Evolutionary conservation across 2,329 filamentous ascomycete species (phyloP), one percentile per base, ranked within the genome.

Genomic region (Neophaeococcomyces aloes): DNA sequence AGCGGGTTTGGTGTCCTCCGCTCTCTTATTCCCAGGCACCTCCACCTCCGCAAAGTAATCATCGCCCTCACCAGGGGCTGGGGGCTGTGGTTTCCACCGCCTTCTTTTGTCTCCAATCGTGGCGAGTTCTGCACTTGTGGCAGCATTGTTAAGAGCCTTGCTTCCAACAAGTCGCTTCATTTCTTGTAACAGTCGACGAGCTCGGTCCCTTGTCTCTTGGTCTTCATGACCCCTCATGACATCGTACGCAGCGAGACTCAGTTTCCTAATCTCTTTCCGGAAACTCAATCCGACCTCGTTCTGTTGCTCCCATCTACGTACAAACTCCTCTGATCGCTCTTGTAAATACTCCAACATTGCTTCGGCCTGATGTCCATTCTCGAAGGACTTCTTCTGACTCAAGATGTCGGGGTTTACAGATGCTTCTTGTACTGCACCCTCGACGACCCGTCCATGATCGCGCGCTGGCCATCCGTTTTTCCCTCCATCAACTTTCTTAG

Each of bases 401-500:
- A 38, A 32, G 7, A 14, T 8, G 19, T 55, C 47, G 1, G 51
- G 51, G 38, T 55, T 46, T 32, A 50, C 29, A 27, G 38, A 46
- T 3, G 50, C 48, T 7, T 45, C 42, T 19, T 44, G 19, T 8
- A 55, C 53, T n/a, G 50, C 50, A 35, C 46, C 45, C 15, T 53
- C 52, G 25, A 44, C 45, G 35, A 59, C 56, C 19, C 54, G 51
- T 18, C 50, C 51, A 10, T 56, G 48, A 31, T 31, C 43, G 40
- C 38, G 42, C 15, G 4, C 58, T 56, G 32, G 52, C 52, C 50
- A 65, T 61, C 63, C 65, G 64, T 49, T 61, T 48, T 48, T 62
- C 59, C 65, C 39, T 57, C 54, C 44, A 64, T 53, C 56, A 48
- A 55, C 74, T 1, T 79, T 79, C 61, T 76, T 69, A 55, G 68